Evolutionary conservation across 345 rosid genomes (phyloP), one percentile per base, ranked within the genome.

Genomic region (Bruguiera parviflora): DNA sequence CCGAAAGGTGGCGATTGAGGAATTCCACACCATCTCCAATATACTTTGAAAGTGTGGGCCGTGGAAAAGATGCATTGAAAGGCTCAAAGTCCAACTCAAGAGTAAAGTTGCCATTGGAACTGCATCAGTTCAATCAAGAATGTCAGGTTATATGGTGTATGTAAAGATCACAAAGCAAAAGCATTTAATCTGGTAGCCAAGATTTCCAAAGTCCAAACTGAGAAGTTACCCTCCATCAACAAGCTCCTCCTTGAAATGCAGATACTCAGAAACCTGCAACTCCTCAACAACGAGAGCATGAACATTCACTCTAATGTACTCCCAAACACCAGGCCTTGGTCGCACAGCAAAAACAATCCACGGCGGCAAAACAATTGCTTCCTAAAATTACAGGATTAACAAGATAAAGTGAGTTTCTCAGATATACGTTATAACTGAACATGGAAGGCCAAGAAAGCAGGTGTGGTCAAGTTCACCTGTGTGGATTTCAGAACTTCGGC

Each of bases 11-110:
- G 47, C 94, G 93, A 59, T 92, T 92, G 56, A 92, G 97, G 81
- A 92, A 92, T 80, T 92, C 93, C 46, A 92, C 93, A 16, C 97
- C 97, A 68, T 92, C 85, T 3, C 97, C 97, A 13, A 92, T 89
- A 61, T 84, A 92, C 70, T 89, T 89, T 0, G 87, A 68, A 18
- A 89, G 92, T 19, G 96, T 89, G 13, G 97, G 93, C 55, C 92
- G 92, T 16, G 97, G 97, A 64, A 92, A 72, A 31, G 90, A 84
- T 3, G 93, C 93, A 11, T 78, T 84, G 76, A 92, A 92, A 6
- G 97, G 97, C 79, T 92, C 97, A 64, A 92, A 92, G 46, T 92
- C 97, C 77, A 92, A 79, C 79, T 92, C 97, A 39, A 92, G 90
- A 67, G 85, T 88, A 71, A 86, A 91, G 63, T 88, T 77, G 11